Conservation (phyloP, 371 early-diverging fungal species). For the Rhizopus delemar region DNA sequence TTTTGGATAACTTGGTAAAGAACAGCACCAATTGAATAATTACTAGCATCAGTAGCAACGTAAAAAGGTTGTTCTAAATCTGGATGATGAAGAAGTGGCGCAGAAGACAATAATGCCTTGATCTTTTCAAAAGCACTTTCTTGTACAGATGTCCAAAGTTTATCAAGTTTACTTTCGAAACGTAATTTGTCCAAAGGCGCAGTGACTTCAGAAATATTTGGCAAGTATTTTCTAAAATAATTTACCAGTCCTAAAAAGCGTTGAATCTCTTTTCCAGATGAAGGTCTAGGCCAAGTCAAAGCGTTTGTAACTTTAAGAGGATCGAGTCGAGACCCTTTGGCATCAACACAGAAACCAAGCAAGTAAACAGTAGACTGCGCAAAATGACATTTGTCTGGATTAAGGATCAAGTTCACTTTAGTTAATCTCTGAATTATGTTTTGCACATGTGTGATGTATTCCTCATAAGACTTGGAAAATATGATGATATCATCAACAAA, state of each 20-base stretch:
- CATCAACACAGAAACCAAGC: conserved; percentile 17
- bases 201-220: conserved; percentile 9
- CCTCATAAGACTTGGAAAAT: not conserved
- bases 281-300: conserved; percentile 19
- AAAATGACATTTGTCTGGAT: conserved; percentile 20
- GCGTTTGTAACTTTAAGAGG: conserved; percentile 16
- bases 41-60: conserved; percentile 40
- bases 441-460: conserved; percentile 8
- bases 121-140: not conserved
- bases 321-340: conserved; percentile 16
- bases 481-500: conserved; percentile 21
- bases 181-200: conserved; percentile 25
- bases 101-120: too few species aligned
- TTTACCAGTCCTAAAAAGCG: conserved; percentile 22
- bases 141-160: not conserved
- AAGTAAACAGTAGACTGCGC: conserved; percentile 6
- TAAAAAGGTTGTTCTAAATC: conserved; percentile 11
- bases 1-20: conserved; percentile 12
- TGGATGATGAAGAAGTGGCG: too few species aligned
- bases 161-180: conserved; percentile 1
- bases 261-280: conserved; percentile 18
- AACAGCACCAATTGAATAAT: conserved; percentile 28
- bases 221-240: conserved; percentile 25
- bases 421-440: conserved; percentile 18
- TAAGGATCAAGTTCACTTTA: conserved; percentile 18